Percentiles rank a stretch among this genome's conserved stretches.
These are phyloP conservation scores for Alternaria hordeiaustralica DNA, from an alignment of 2,329 filamentous ascomycete species.

Conservation along the genomic window DNA sequence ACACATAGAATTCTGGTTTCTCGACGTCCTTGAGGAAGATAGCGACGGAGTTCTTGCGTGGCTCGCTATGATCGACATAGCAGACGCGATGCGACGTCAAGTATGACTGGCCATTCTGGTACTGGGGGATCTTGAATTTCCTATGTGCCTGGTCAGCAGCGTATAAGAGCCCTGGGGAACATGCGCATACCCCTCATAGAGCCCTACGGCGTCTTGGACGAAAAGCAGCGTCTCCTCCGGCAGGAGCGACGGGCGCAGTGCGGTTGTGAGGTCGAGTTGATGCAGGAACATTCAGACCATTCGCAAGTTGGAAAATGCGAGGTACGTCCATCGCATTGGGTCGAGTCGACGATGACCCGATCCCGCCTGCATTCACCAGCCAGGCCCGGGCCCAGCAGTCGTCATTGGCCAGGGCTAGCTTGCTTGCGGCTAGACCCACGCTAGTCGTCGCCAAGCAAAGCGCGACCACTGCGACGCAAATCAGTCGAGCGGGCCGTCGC, in stretches of 20 bases:
- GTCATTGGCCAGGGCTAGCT: constrained; percentile 24
- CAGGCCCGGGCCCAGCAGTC: constrained; percentile 23
- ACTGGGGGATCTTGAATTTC: constrained; percentile 92
- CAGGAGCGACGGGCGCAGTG: constrained; percentile 87
- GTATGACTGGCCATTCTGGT: constrained; percentile 96
- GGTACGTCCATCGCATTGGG: constrained; percentile 18
- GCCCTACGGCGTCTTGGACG: constrained; percentile 94
- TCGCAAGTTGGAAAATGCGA: constrained; percentile 18
- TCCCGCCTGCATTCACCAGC: constrained; percentile 16
- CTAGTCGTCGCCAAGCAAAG: constrained; percentile 13
- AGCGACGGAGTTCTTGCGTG: constrained; percentile 81
- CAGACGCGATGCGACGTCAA: constrained; percentile 94
- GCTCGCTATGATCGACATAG: constrained; percentile 89
- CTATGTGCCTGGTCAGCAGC: constrained; percentile 55
- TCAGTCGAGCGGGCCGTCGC: constrained; percentile 23
- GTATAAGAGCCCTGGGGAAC: constrained; percentile 5
- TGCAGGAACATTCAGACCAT: constrained; percentile 91
- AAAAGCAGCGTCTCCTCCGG: constrained; percentile 94
- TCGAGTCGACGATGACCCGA: constrained; percentile 8
- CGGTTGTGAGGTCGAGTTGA: constrained; percentile 93
- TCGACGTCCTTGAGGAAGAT: constrained; percentile 92
- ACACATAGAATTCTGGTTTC: constrained; percentile 72
- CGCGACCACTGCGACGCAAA: constrained; percentile 7
- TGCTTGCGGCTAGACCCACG: constrained; percentile 1
- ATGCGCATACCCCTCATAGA: constrained; percentile 87